These are phyloP conservation scores for Hypomyces rosellus DNA, from an alignment of 2,329 filamentous ascomycete species.

Conservation along the genomic window DNA sequence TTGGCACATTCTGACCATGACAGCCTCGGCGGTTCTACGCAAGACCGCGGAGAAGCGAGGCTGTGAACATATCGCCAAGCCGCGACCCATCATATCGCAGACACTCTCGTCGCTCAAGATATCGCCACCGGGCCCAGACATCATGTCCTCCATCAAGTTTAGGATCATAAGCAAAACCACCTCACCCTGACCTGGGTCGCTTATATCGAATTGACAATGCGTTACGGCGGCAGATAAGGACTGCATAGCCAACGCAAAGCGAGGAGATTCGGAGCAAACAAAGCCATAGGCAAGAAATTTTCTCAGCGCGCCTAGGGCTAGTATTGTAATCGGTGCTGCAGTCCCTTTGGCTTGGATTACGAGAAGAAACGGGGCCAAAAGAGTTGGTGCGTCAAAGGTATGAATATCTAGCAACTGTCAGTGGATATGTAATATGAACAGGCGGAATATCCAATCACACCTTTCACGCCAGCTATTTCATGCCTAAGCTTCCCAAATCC, in stretches of 20 bases:
- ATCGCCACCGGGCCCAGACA: conserved; percentile 86
- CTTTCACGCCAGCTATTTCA: conserved; percentile 79
- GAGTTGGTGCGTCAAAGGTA: conserved; percentile 78
- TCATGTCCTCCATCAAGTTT: conserved; percentile 97
- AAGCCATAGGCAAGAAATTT: conserved; percentile 97
- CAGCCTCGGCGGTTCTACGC: conserved; percentile 85
- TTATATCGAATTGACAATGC: conserved; percentile 95
- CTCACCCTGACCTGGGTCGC: conserved; percentile 89
- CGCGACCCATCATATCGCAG: conserved; percentile 99
- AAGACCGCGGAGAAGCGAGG: conserved; percentile 84
- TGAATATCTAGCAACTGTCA: conserved; percentile 60
- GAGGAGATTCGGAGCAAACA: conserved; percentile 75
- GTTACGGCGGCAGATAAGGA: conserved; percentile 90
- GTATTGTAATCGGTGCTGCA: conserved; percentile 89
- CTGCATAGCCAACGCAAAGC: conserved; percentile 88
- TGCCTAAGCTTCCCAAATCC: conserved; percentile 86
- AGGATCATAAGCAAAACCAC: conserved; percentile 91
- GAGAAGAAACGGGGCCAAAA: conserved; percentile 90
- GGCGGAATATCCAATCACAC: conserved; percentile 34
- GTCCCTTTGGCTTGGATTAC: conserved; percentile 96
- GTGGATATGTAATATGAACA: neutral
- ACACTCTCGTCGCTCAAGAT: conserved; percentile 97
- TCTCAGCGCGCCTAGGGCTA: conserved; percentile 86
- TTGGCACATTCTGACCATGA: conserved; percentile 99
- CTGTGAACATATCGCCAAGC: conserved; percentile 94